phyloP scores from a whole-genome alignment of 345 rosid genomes.

The Noccaea caerulescens region DNA sequence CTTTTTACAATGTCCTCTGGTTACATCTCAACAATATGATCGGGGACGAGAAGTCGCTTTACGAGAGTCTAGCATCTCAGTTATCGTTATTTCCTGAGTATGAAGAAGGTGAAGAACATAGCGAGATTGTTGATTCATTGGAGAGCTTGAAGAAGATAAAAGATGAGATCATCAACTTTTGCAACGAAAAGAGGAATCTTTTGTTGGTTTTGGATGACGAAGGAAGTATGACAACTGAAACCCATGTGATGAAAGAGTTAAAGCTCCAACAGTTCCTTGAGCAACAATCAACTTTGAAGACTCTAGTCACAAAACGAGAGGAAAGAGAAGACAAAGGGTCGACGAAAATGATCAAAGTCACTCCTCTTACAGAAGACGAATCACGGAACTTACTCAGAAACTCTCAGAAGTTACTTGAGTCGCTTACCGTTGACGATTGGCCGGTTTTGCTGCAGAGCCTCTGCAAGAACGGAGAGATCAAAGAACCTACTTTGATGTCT shows the following conservation, averaged over 20 bases:
- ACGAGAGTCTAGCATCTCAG: constrained; percentile 47
- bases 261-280: background rate
- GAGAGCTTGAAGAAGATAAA: constrained; percentile 8
- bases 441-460: constrained; percentile 14
- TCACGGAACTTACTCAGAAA: constrained; percentile 11
- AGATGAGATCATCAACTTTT: background rate
- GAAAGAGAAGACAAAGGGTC: background rate
- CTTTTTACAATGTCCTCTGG: constrained; percentile 31
- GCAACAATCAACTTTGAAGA: background rate
- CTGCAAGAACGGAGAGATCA: background rate
- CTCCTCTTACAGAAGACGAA: constrained; percentile 28
- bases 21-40: constrained; percentile 37
- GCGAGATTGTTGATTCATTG: background rate
- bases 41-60: constrained; percentile 19
- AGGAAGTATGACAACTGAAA: constrained; percentile 23
- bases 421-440: constrained; percentile 17
- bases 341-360: constrained; percentile 16
- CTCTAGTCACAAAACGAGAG: constrained; percentile 41
- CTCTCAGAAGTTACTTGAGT: background rate
- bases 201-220: constrained; percentile 57
- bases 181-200: constrained; percentile 30
- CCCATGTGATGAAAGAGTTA: background rate
- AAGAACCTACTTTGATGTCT: constrained; percentile 27
- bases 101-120: constrained; percentile 44
- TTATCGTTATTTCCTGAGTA: constrained; percentile 34